Base-by-base conservation (phyloP, 345 rosid species). In the Aquilaria sinensis region DNA sequence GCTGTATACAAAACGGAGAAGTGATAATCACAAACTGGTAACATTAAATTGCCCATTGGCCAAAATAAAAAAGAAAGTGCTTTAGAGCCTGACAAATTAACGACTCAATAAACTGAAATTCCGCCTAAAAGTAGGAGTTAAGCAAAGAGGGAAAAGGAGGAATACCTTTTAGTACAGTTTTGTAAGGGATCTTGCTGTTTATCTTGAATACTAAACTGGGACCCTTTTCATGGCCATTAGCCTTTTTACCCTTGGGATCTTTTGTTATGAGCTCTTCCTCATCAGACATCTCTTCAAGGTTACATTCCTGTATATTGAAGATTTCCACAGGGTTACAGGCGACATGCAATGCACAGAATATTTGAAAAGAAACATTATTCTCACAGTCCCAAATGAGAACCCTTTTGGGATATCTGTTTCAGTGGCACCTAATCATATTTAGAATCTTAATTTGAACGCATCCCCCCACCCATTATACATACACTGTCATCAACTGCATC, bases 111-210 rank as follows among this genome's bases (percentile, higher is more conserved):
- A 23, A 23, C 23, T 23, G 23, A 23, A 23, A 23, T 23, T 23
- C 23, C 23, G 23, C 23, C 23, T 23, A 1, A 23, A 23, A 23
- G 23, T 23, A 23, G 23, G 23, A 23, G 23, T 23, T 23, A 23
- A 23, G 23, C 23, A 23, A 23, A 23, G 23, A 23, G 23, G 23
- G 23, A 23, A 23, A 23, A 23, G 23, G 23, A 23, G 23, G 41
- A 48, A 61, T 69, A 89, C 93, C 90, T 84, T 86, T 86, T 54
- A 89, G 70, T 58, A 89, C 90, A 63, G 97, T 94, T 77, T 94
- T 90, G 72, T 94, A 94, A 10, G 89, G 91, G 71, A 94, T 92
- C 79, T 68, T 88, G 77, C 93, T 85, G 31, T 87, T 85, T 73
- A 90, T 81, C 82, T 90, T 90, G 76, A 94, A 90, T 41, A 83